These are phyloP conservation scores for Rhodotorula paludigena DNA, from an alignment of 768 basidiomycete species.

Conservation along the genomic window DNA sequence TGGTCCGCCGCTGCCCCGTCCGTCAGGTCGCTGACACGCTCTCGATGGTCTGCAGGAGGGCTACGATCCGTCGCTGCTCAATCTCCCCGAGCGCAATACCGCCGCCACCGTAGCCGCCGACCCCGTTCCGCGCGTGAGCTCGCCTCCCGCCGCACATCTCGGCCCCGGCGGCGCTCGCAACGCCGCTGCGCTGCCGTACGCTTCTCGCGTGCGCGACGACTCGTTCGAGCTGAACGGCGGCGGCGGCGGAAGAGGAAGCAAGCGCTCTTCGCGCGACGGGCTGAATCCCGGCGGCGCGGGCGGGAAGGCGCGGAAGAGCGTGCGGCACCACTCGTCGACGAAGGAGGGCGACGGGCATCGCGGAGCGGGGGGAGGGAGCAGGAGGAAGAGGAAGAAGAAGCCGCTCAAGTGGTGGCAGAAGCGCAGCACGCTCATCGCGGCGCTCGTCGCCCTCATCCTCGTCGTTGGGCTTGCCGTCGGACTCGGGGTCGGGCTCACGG, in stretches of 20 bases:
- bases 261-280: no score
- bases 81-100: conserved; percentile 21
- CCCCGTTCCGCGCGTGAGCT: background rate
- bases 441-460: conserved; percentile 2
- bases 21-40: no score
- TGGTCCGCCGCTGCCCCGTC: background rate
- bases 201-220: conserved; percentile 1
- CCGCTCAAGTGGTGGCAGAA: conserved; percentile 23
- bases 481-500: conserved; percentile 20
- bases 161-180: no score
- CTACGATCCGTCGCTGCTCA: conserved; percentile 19
- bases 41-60: conserved; percentile 7
- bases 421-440: background rate
- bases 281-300: no score
- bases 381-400: background rate
- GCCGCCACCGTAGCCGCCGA: background rate
- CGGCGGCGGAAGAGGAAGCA: background rate
- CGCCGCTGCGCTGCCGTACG: conserved; percentile 19
- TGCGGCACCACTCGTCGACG: conserved; percentile 2
- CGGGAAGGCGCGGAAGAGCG: background rate
- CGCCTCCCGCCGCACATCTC: background rate
- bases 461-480: conserved; percentile 21
- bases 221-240: background rate
- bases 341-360: background rate
- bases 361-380: background rate